Base-by-base conservation (phyloP, 2,329 filamentous ascomycete genomes). In the Nothomitra cinnamomea region DNA sequence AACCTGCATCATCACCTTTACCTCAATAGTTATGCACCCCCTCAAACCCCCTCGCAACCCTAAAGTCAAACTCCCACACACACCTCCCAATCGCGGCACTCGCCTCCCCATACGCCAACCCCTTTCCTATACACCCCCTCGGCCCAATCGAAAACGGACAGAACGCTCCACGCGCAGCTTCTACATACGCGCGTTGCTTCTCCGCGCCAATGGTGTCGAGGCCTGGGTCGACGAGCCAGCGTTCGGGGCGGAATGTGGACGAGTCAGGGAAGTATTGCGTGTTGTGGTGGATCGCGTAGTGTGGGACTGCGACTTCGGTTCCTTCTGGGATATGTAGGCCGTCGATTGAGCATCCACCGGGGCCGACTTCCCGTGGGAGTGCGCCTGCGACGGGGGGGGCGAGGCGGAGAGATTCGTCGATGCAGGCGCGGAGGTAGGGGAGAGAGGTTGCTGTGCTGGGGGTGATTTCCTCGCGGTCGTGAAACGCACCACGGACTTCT, bases 201-300 rank as follows among this genome's bases (percentile, higher is more conserved):
- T n/a, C 17, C 15, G 42, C 43, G 1, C 25, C 43, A 5, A 24
- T 13, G 43, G 24, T 19, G 25, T 38, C 32, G n/a, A 10, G 8
- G 45, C 4, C 45, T 3, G 22, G 22, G 45, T 24, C n/a, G 42
- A 24, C 4, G 15, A 83, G 68, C 82, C 82, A 85, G 22, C 82
- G 75, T 69, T 85, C 80, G 0, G 82, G 82, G 1, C 72, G 62
- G 61, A 77, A 85, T 0, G 67, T 62, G 59, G 75, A 80, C 0
- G 82, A 75, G 24, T 72, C 67, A 1, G 77, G 73, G 66, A 75
- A 84, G 69, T 84, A 83, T 2, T 65, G 64, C 1, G 74, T 66
- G 64, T 84, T 80, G 62, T 84, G 81, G 61, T 85, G 82, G 58
- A 85, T 75, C 1, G 80, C 72, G 66, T 84, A 85, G 62, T 81